Evolutionary conservation across 805 yeast genomes (phyloP).

Genomic region (Yamadazyma scolyti): DNA sequence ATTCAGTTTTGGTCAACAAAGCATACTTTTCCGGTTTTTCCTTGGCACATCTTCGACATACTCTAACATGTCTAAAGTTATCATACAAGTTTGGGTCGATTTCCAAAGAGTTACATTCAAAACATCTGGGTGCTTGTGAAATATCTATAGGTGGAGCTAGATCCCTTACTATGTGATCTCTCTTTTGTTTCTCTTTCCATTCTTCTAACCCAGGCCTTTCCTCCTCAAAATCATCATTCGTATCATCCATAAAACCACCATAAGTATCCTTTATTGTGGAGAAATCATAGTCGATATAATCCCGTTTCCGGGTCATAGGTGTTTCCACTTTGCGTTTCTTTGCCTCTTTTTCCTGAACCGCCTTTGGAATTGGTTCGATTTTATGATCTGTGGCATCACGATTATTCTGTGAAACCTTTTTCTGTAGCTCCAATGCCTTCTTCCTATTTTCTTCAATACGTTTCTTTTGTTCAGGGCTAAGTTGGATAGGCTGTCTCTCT

Average conservation of each 20-base stretch:
- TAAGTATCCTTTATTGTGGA: slow-evolving; percentile 83
- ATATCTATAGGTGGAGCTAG: slow-evolving; percentile 72
- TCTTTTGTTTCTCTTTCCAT: slow-evolving; percentile 45
- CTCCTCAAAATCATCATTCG: slow-evolving; percentile 11
- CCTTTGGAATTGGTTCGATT: slow-evolving; percentile 10
- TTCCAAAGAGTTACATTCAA: slow-evolving; percentile 78
- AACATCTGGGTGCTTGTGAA: slow-evolving; percentile 74
- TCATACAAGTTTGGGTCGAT: slow-evolving; percentile 68
- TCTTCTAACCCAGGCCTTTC: slow-evolving; percentile 32
- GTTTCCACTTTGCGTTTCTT: slow-evolving; percentile 4
- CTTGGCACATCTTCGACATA: slow-evolving; percentile 75
- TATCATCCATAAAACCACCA: slow-evolving; percentile 72
- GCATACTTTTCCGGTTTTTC: slow-evolving; percentile 84
- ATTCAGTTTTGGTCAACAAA: slow-evolving; percentile 89
- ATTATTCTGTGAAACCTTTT: slow-evolving; percentile 28
- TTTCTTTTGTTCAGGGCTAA: slow-evolving; percentile 48
- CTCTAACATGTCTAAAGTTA: slow-evolving; percentile 64
- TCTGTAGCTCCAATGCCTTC: slow-evolving; percentile 47
- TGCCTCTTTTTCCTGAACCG: slow-evolving; percentile 1
- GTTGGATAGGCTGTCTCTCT: slow-evolving; percentile 14
- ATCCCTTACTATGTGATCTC: slow-evolving; percentile 40
- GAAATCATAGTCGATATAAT: slow-evolving; percentile 81
- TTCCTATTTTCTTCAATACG: slow-evolving; percentile 52
- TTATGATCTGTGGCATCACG: slow-evolving; percentile 30
- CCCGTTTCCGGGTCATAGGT: slow-evolving; percentile 50